Base-by-base conservation (phyloP, 306 rosid genomes). In the Cucurbita argyrosperma region DNA sequence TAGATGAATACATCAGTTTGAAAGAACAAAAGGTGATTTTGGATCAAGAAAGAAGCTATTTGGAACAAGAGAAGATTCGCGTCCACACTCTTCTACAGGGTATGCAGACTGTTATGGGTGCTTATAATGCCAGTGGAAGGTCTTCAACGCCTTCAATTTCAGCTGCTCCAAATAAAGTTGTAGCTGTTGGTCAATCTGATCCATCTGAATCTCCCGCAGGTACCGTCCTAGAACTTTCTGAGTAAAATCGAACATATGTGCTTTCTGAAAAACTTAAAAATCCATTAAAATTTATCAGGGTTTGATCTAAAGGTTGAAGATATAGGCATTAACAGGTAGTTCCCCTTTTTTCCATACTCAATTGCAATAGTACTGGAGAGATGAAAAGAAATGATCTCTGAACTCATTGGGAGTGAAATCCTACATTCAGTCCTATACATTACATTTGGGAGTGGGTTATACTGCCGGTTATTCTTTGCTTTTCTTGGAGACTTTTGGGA, bases 1-100 rank as follows among this genome's bases (percentile, higher is more conserved):
- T 93, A 77, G 82, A 90, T 52, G 98, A 93, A 72, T 90, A 90
- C 55, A 80, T 89, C 53, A 51, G 68, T 64, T 74, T 93, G 92
- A 93, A 93, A 83, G 93, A 84, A 79, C 88, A 87, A 49, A 93
- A 87, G 69, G 87, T 85, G 37, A 77, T 83, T 67, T 0, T 90
- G 78, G 92, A 93, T 70, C 93, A 85, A 5, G 91, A 90, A 79
- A 81, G 74, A 74, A 77, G 74, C 0, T 78, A 80, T 6, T 51
- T 92, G 77, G 92, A 87, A 47, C 90, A 85, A 76, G 98, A 93
- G 82, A 90, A 84, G 71, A 69, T 42, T 52, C 76, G 89, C 58
- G 79, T 90, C 13, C 87, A 90, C 72, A 78, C 79, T 76, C 84
- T 92, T 8, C 52, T 88, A 68, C 86, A 86, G 67, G 90, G 87